Conservation (phyloP, 2,329 filamentous ascomycete species). For the Apiospora malaysiana region DNA sequence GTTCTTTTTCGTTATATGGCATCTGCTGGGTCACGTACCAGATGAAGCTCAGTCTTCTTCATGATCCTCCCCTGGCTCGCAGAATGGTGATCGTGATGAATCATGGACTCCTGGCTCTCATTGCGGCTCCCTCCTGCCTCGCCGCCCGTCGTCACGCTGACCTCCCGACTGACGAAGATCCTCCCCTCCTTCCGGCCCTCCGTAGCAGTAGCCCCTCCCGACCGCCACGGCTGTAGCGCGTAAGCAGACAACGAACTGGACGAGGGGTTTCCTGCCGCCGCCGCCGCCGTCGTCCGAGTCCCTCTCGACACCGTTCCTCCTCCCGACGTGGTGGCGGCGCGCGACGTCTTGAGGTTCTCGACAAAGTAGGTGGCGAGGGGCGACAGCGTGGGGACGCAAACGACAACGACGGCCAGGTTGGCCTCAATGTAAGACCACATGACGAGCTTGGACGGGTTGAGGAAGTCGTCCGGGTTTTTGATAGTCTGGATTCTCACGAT, state of each 20-base stretch:
- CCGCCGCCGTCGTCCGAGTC: neutral
- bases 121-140: neutral
- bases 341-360: conserved; percentile 33
- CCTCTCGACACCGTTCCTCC: neutral
- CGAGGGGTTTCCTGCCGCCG: too few species aligned
- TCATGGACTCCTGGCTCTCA: neutral
- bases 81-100: neutral
- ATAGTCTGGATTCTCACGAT: conserved; percentile 57
- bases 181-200: neutral
- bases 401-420: conserved; percentile 49
- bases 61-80: neutral
- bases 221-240: neutral
- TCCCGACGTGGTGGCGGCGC: neutral
- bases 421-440: conserved; percentile 53
- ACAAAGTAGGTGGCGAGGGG: conserved; percentile 44
- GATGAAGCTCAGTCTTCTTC: neutral
- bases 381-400: conserved; percentile 49
- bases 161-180: neutral
- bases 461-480: conserved; percentile 47
- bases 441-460: conserved; percentile 48
- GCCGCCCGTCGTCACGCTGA: neutral
- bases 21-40: neutral
- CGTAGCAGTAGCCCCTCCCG: neutral
- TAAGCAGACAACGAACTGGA: neutral
- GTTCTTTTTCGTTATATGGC: neutral